Evolutionary conservation across 305 asterid species (phyloP).

Genomic region (Rubia peregrina): DNA sequence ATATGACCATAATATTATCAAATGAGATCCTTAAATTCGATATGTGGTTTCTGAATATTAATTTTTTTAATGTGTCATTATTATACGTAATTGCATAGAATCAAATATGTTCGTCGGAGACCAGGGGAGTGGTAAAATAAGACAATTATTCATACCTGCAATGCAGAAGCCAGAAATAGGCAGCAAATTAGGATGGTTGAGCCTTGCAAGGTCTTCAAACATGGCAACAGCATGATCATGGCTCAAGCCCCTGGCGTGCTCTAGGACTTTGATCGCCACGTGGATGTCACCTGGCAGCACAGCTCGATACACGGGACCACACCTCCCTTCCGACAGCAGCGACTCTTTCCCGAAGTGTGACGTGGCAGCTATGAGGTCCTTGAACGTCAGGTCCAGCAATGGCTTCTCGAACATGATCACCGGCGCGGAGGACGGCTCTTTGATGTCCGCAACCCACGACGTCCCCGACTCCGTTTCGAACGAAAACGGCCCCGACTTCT

Average conservation of each 20-base stretch:
- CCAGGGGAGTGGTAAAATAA: neutral
- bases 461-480: constrained; percentile 92
- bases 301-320: constrained; percentile 87
- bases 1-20: too few species aligned
- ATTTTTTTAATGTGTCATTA: too few species aligned
- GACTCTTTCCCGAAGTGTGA: constrained; percentile 88
- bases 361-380: constrained; percentile 83
- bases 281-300: constrained; percentile 89
- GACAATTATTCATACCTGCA: constrained; percentile 44
- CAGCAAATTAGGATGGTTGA: constrained; percentile 70
- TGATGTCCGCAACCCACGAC: constrained; percentile 83
- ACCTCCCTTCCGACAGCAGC: constrained; percentile 70
- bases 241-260: constrained; percentile 44
- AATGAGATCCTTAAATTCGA: too few species aligned
- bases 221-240: constrained; percentile 57
- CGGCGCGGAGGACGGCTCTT: constrained; percentile 79
- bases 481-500: constrained; percentile 81
- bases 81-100: too few species aligned
- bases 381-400: constrained; percentile 79
- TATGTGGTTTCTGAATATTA: too few species aligned
- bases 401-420: constrained; percentile 96
- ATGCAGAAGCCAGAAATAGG: constrained; percentile 84
- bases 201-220: constrained; percentile 62
- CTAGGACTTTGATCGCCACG: constrained; percentile 88
- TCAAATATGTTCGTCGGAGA: too few species aligned